phyloP scores from a whole-genome alignment of 1,139 yeast species.

The Geotrichum australiense region DNA sequence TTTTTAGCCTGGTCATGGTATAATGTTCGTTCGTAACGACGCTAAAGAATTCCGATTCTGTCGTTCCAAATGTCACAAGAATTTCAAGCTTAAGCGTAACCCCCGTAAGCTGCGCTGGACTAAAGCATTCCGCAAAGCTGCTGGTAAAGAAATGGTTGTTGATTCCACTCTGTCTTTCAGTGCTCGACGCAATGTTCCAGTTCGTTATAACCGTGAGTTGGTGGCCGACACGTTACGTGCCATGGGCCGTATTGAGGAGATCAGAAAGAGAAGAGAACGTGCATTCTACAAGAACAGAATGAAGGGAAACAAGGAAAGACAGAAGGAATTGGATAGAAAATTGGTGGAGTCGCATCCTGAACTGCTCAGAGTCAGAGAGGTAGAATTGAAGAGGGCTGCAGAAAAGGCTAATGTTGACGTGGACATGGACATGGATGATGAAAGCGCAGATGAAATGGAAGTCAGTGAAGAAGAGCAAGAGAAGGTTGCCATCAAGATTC shows the following conservation, averaged over 20 bases:
- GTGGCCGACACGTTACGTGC: constrained; percentile 92
- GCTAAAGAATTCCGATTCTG: constrained; percentile 97
- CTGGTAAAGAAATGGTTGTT: constrained; percentile 97
- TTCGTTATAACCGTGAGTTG: constrained; percentile 92
- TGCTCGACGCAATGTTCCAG: constrained; percentile 96
- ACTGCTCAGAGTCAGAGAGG: constrained; percentile 84
- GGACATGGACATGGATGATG: constrained; percentile 42
- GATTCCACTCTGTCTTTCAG: constrained; percentile 95
- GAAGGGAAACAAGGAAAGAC: constrained; percentile 92
- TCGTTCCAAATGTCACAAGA: constrained; percentile 95
- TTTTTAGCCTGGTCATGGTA: constrained; percentile 80
- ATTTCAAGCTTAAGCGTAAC: constrained; percentile 96
- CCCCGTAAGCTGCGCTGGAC: constrained; percentile 99
- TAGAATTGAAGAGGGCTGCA: constrained; percentile 74
- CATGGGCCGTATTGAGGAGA: constrained; percentile 93
- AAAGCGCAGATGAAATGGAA: constrained; percentile 44
- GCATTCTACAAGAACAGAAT: constrained; percentile 99
- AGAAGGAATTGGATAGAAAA: constrained; percentile 78
- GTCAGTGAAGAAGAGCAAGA: constrained; percentile 43
- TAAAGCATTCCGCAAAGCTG: constrained; percentile 97
- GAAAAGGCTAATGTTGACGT: constrained; percentile 48
- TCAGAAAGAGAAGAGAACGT: constrained; percentile 92
- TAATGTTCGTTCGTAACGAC: constrained; percentile 95
- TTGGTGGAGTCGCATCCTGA: constrained; percentile 85
- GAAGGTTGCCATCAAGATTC: constrained; percentile 74